Evolutionary conservation across 148 eudicot genomes (phyloP).

Genomic region (Rhododendron griersonianum): DNA sequence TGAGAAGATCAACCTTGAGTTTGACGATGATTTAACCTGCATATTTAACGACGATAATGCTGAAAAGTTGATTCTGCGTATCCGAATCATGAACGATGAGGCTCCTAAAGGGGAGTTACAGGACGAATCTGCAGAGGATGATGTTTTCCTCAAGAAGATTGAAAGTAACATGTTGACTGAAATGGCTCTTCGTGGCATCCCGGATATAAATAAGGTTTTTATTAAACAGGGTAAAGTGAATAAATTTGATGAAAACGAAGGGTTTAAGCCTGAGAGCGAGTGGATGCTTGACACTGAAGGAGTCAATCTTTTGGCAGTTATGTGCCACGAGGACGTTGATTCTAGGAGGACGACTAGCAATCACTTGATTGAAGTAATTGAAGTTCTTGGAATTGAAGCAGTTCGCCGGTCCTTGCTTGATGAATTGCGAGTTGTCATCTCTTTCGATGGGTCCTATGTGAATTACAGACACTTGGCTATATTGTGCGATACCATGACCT

Average conservation of each 20-base stretch:
- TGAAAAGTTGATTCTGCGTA: constrained; percentile 89
- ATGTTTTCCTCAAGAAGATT: constrained; percentile 89
- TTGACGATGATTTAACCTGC: constrained; percentile 87
- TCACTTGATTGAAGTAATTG: constrained; percentile 95
- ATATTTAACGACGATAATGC: constrained; percentile 97
- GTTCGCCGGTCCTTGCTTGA: constrained; percentile 89
- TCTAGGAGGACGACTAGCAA: constrained; percentile 86
- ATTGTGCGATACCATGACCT: constrained; percentile 96
- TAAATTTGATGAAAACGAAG: constrained; percentile 78
- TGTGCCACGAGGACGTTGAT: constrained; percentile 93
- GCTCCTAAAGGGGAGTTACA: constrained; percentile 84
- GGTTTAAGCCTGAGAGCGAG: constrained; percentile 77
- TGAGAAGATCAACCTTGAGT: constrained; percentile 87
- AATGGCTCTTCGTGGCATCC: constrained; percentile 93
- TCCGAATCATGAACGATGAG: constrained; percentile 95
- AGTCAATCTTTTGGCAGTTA: constrained; percentile 92
- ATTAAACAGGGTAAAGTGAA: constrained; percentile 72
- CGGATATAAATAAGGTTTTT: constrained; percentile 94
- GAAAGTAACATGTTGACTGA: constrained; percentile 98
- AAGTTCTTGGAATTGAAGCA: constrained; percentile 97
- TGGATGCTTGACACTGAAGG: constrained; percentile 99
- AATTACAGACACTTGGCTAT: constrained; percentile 95
- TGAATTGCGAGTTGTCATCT: constrained; percentile 92
- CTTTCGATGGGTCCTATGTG: constrained; percentile 96
- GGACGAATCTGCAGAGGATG: constrained; percentile 96